Evolutionary conservation across 169 alveolate genomes (phyloP), one percentile per base, ranked within the genome.

Genomic region (Neospora caninum): DNA sequence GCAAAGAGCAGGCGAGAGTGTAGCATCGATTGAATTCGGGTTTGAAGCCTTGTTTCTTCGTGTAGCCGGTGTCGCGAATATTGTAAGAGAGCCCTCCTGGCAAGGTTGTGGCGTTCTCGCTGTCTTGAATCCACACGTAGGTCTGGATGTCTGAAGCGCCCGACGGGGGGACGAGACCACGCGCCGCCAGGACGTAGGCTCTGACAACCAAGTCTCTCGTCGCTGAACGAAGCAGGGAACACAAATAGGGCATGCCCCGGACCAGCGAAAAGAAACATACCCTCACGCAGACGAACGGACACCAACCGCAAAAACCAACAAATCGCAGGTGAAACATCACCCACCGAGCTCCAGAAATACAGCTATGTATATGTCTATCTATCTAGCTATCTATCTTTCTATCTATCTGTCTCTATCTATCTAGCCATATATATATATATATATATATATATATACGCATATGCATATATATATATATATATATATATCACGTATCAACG

Each of bases 1-100:
- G 99, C 20, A 98, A 96, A n/a, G 98, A 95, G 93, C 99, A 97
- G 70, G 97, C 97, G 42, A 98, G 94, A 80, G 96, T 97, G 93
- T 95, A 98, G 92, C 98, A 98, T 82, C 96, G 95, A 93, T 98
- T 98, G 95, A 96, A 98, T 80, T 96, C 98, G 20, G 99, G 99
- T 80, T 97, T 97, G 70, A 97, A 97, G 18, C 98, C 98, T 92
- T 97, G 98, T 53, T 94, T 97, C 49, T 96, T 95, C 38, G 96
- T 96, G 93, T 97, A 96, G 49, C 97, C 97, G 18, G 97, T 96
- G 88, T 98, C 98, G 64, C 96, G 97, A 54, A 97, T 89, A 80
- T 96, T 96, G 92, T 95, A 95, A 7, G 98, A 96, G n/a, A 96
- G 95, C 27, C 98, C 97, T 42, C 97, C 98, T 39, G 96, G 94